These are phyloP conservation scores for Trifolium dubium DNA, from an alignment of 306 rosid genomes.

Conservation along the genomic window DNA sequence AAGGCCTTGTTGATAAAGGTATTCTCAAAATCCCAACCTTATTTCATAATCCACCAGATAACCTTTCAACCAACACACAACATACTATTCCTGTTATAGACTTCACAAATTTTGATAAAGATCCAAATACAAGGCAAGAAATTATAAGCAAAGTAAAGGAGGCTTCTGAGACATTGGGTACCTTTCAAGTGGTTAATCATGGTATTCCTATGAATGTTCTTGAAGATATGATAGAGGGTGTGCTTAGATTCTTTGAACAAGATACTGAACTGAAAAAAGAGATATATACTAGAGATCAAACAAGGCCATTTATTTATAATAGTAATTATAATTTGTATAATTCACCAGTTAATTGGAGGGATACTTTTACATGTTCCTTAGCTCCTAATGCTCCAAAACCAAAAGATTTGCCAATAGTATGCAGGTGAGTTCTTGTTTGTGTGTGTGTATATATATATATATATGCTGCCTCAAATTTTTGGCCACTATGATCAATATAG, in stretches of 20 bases:
- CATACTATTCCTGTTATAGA: not conserved
- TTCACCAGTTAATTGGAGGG: conserved; percentile 4
- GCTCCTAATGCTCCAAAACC: not conserved
- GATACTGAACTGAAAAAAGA: not conserved
- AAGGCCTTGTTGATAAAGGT: too few species aligned
- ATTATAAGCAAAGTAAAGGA: conserved; percentile 29
- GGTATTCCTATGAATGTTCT: conserved; percentile 38
- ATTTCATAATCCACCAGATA: too few species aligned
- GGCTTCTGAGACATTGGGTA: conserved; percentile 44
- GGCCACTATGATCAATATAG: too few species aligned
- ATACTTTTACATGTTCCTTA: not conserved
- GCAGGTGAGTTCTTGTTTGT: not conserved
- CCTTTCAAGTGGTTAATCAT: conserved; percentile 42
- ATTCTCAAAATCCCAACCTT: too few species aligned
- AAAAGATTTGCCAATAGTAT: not conserved
- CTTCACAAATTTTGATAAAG: not conserved
- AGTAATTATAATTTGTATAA: not conserved
- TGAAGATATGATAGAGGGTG: conserved; percentile 16
- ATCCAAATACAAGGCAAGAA: not conserved
- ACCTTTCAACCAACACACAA: too few species aligned
- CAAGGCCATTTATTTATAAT: not conserved
- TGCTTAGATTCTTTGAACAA: not conserved
- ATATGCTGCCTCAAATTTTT: too few species aligned
- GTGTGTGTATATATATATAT: too few species aligned
- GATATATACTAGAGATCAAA: not conserved